Percentiles rank a stretch among this genome's conserved stretches.
phyloP scores from a whole-genome alignment of 106 monocot genomes.

The Alisma plantagoaquatica region DNA sequence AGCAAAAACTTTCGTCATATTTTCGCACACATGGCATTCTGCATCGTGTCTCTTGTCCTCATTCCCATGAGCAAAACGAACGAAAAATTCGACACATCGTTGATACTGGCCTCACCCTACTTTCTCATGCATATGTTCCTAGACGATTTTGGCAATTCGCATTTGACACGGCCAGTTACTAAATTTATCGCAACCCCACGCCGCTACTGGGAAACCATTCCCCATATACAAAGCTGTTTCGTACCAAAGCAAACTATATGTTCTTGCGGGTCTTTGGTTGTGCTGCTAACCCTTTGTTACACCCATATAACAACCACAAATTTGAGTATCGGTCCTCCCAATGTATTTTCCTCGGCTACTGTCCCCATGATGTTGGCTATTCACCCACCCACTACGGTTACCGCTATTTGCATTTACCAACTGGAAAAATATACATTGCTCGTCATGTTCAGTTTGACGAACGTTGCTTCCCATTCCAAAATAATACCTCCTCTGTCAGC shows the following conservation, averaged over 20 bases:
- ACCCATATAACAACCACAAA: background rate
- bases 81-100: constrained; percentile 1
- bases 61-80: background rate
- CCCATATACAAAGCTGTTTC: background rate
- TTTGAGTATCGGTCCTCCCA: background rate
- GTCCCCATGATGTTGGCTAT: background rate
- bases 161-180: background rate
- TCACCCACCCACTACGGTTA: no score
- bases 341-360: background rate
- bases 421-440: background rate
- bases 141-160: background rate
- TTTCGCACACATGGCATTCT: background rate
- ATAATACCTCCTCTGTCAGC: background rate
- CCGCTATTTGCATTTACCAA: background rate
- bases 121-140: background rate
- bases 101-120: background rate
- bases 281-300: background rate
- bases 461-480: background rate
- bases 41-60: constrained; percentile 1
- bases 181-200: background rate
- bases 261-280: background rate
- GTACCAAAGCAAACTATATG: background rate
- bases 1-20: background rate
- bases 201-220: background rate
- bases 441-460: background rate